A percentile compares a stretch with the other conserved stretches of the same genome.
Conservation (phyloP, 2,329 filamentous ascomycete species). For the Aspergillus sp. region DNA sequence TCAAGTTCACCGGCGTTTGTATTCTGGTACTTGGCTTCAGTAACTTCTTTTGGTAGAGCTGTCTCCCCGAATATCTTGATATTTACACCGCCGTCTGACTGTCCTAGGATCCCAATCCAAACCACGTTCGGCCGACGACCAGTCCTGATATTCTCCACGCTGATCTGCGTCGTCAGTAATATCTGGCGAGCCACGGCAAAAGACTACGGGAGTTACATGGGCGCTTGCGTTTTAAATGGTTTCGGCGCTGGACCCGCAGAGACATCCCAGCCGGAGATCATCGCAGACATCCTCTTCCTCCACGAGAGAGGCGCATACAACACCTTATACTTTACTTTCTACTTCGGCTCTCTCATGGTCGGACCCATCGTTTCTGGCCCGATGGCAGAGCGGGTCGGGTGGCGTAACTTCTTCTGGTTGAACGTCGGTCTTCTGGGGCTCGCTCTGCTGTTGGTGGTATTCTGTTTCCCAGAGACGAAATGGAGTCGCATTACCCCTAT, state of each 20-base stretch:
- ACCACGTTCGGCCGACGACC: slow-evolving; percentile 57
- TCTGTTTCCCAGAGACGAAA: slow-evolving; percentile 64
- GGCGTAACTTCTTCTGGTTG: slow-evolving; percentile 67
- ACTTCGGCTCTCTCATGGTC: slow-evolving; percentile 64
- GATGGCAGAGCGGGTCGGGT: slow-evolving; percentile 60
- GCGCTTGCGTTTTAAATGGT: slow-evolving; percentile 61
- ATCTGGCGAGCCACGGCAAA: slow-evolving; percentile 61
- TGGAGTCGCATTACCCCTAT: slow-evolving; percentile 50
- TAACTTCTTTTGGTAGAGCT: slow-evolving; percentile 57
- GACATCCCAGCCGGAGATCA: slow-evolving; percentile 62
- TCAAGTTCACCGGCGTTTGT: slow-evolving; percentile 57
- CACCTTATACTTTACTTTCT: slow-evolving; percentile 61
- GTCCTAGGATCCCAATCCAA: slow-evolving; percentile 53
- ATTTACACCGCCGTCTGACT: too few relatives aligned
- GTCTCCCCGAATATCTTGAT: background rate
- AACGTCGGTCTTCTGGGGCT: slow-evolving; percentile 57
- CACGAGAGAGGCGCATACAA: slow-evolving; percentile 65
- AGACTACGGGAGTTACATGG: slow-evolving; percentile 64
- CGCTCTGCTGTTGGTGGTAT: slow-evolving; percentile 53
- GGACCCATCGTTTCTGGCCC: slow-evolving; percentile 60
- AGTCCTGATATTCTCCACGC: slow-evolving; percentile 52
- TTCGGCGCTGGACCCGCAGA: slow-evolving; percentile 63
- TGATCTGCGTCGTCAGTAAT: slow-evolving; percentile 53
- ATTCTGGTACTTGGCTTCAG: slow-evolving; percentile 60
- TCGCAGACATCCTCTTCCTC: slow-evolving; percentile 65